Conservation (phyloP, 1,284 basidiomycete species). For the Dichomitus squalens region DNA sequence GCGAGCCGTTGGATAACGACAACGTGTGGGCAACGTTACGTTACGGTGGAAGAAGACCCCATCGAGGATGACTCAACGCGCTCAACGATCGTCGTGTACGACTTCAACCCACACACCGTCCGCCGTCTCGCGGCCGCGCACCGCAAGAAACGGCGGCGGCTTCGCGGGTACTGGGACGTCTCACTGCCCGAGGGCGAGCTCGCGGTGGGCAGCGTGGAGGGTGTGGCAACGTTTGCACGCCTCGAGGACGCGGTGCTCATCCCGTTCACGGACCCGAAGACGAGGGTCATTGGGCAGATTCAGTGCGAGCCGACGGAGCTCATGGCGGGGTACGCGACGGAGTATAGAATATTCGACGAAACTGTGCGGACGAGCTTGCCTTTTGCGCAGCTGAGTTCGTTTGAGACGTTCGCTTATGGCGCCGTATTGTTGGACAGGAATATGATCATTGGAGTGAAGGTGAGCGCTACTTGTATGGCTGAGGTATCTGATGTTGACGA, state of each 20-base stretch:
- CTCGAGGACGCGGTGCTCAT: conserved; percentile 14
- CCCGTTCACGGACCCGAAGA: conserved; percentile 21
- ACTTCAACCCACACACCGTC: conserved; percentile 29
- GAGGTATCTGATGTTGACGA: background rate
- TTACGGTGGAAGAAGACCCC: conserved; percentile 23
- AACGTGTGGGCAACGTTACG: conserved; percentile 30
- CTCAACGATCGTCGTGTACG: conserved; percentile 24
- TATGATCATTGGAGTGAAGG: conserved; percentile 24
- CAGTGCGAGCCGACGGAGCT: conserved; percentile 21
- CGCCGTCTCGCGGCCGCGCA: conserved; percentile 17
- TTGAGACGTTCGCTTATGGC: conserved; percentile 21
- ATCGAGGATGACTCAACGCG: conserved; percentile 14
- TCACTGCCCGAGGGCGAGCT: conserved; percentile 8
- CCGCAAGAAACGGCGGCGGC: conserved; percentile 15
- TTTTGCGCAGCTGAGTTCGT: conserved; percentile 24
- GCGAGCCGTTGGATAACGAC: conserved; percentile 30
- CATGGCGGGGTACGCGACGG: conserved; percentile 14
- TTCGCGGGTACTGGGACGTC: conserved; percentile 9
- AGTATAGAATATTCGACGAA: conserved; percentile 23
- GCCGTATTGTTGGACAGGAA: conserved; percentile 20
- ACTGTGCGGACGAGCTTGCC: conserved; percentile 22
- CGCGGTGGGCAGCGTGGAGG: background rate
- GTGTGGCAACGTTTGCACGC: background rate
- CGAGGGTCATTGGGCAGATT: conserved; percentile 19
- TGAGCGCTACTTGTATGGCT: conserved; percentile 4